phyloP scores from a whole-genome alignment of 495 filamentous ascomycete genomes.

The Acidomyces sp. region DNA sequence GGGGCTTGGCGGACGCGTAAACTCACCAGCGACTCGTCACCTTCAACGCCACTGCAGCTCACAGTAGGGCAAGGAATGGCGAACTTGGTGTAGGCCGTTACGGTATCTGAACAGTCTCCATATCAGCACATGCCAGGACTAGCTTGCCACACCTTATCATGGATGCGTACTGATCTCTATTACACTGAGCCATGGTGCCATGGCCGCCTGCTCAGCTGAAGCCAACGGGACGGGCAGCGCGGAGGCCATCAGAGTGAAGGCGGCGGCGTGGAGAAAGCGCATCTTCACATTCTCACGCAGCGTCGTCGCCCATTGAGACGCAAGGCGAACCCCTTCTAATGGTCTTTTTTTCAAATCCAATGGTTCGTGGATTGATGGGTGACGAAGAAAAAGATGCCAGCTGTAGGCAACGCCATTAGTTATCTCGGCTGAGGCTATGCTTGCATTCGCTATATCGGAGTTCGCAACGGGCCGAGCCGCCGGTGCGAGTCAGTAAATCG shows the following conservation, averaged over 20 bases:
- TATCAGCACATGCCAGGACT: constrained; percentile 1
- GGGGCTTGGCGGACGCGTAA: constrained; percentile 24
- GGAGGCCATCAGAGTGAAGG: background rate
- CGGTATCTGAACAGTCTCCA: constrained; percentile 4
- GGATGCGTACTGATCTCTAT: too few relatives aligned
- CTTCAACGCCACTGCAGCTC: constrained; percentile 16
- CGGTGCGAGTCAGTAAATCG: too few relatives aligned
- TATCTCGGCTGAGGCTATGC: too few relatives aligned
- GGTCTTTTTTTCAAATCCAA: too few relatives aligned
- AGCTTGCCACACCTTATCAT: constrained; percentile 1
- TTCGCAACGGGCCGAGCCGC: too few relatives aligned
- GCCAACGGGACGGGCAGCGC: background rate
- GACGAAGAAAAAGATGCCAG: too few relatives aligned
- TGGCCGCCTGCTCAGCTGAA: background rate
- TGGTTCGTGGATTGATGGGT: too few relatives aligned
- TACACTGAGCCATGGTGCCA: too few relatives aligned
- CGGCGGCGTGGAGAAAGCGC: constrained; percentile 4
- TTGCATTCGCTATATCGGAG: too few relatives aligned
- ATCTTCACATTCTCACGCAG: constrained; percentile 3
- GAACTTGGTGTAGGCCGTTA: constrained; percentile 23
- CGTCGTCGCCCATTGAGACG: too few relatives aligned
- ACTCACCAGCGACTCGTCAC: constrained; percentile 29
- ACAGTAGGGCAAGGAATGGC: constrained; percentile 23
- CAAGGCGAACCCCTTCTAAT: too few relatives aligned
- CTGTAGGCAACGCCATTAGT: too few relatives aligned